These are phyloP conservation scores for Candida cerambycidarum DNA, from an alignment of 805 yeast species.

Conservation along the genomic window DNA sequence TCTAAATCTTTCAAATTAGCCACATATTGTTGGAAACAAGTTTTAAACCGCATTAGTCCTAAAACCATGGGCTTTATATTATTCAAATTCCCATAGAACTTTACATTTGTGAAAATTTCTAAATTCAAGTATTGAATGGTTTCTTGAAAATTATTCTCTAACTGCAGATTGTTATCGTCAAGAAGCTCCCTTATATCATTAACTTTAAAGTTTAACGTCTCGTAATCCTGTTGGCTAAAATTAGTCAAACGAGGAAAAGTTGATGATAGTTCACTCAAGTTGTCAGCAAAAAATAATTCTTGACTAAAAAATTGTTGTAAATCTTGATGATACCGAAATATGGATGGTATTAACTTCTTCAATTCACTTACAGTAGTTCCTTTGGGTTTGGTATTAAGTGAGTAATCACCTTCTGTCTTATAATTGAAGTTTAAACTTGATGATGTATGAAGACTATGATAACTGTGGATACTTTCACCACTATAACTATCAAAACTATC, in stretches of 20 bases:
- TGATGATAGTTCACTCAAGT: slow-evolving; percentile 8
- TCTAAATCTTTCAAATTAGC: slow-evolving; percentile 9
- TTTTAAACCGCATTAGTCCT: slow-evolving; percentile 12
- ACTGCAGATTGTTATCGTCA: slow-evolving; percentile 1
- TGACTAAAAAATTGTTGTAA: slow-evolving; percentile 12
- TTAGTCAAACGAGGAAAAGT: slow-evolving; percentile 2
- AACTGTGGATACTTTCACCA: not conserved
- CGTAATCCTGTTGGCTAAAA: not conserved
- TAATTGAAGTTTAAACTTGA: not conserved
- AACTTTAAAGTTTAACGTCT: slow-evolving; percentile 2
- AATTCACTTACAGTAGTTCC: slow-evolving; percentile 12
- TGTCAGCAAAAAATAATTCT: slow-evolving; percentile 13
- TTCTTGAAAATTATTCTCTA: slow-evolving; percentile 3
- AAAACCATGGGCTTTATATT: slow-evolving; percentile 14
- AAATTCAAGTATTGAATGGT: slow-evolving; percentile 11
- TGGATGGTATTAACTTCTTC: slow-evolving; percentile 10
- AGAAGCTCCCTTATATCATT: slow-evolving; percentile 8
- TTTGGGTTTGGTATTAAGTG: not conserved
- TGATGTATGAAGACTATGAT: not conserved
- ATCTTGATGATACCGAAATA: slow-evolving; percentile 10
- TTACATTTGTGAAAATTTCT: slow-evolving; percentile 14
- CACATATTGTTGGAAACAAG: slow-evolving; percentile 10
- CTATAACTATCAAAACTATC: slow-evolving; percentile 1
- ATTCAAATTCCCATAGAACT: slow-evolving; percentile 10
- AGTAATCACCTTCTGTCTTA: not conserved